Evolutionary conservation across 163 green algal genomes (phyloP).

Genomic region (Prototheca wickerhamii): DNA sequence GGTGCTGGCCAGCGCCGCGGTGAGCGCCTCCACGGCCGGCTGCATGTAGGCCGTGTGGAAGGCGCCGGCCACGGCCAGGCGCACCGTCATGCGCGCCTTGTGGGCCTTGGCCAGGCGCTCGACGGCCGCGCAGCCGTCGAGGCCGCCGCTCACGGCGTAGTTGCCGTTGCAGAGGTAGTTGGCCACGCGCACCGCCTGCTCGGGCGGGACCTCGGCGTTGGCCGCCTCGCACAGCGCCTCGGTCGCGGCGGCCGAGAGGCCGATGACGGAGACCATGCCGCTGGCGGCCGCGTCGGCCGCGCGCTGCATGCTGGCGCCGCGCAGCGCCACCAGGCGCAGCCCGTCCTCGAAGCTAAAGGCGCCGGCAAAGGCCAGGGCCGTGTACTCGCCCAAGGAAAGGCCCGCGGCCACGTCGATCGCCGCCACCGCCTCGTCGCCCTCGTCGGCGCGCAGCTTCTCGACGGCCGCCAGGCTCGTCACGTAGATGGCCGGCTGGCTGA

Average conservation of each 20-base stretch:
- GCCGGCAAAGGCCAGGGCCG: constrained; percentile 80
- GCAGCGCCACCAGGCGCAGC: constrained; percentile 85
- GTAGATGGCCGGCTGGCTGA: constrained; percentile 82
- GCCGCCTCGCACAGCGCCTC: constrained; percentile 82
- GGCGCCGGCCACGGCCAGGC: constrained; percentile 73
- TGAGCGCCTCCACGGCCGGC: constrained; percentile 56
- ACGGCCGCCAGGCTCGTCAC: constrained; percentile 67
- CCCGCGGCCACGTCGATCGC: constrained; percentile 57
- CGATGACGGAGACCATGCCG: constrained; percentile 95
- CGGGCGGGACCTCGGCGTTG: constrained; percentile 50
- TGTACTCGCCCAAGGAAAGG: constrained; percentile 90
- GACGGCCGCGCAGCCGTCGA: constrained; percentile 51
- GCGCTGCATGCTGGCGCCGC: constrained; percentile 93
- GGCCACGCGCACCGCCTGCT: constrained; percentile 83
- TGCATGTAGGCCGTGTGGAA: constrained; percentile 92
- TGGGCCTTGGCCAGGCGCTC: constrained; percentile 39
- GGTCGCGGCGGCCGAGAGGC: constrained; percentile 57
- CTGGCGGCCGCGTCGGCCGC: constrained; percentile 78
- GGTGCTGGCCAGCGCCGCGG: constrained; percentile 62
- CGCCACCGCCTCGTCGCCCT: constrained; percentile 22
- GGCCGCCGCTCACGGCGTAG: constrained; percentile 84
- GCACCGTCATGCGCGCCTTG: constrained; percentile 71
- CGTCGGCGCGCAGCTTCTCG: constrained; percentile 58
- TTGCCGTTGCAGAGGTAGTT: constrained; percentile 98
- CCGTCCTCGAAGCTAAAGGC: constrained; percentile 84